Evolutionary conservation across 169 alveolate genomes (phyloP).

Genomic region (Plasmodium relictum): DNA sequence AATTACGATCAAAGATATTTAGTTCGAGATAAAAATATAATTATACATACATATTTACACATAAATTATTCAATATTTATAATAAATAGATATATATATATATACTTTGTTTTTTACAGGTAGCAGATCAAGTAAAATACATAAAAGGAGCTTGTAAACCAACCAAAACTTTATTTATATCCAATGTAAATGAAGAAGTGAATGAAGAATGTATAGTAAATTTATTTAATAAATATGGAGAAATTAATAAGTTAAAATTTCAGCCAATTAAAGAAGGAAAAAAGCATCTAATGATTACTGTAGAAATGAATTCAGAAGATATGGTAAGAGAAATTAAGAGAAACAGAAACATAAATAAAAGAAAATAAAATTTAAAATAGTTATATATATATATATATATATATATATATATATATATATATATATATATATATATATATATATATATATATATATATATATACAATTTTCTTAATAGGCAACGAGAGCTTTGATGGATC

Average conservation of each 20-base stretch:
- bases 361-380: not conserved
- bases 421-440: not conserved
- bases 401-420: not conserved
- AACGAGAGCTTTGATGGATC: slow-evolving; percentile 80
- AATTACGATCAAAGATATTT: slow-evolving; percentile 66
- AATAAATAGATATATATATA: slow-evolving; percentile 6
- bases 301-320: slow-evolving; percentile 64
- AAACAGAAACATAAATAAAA: not conserved
- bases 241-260: slow-evolving; percentile 59
- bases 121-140: slow-evolving; percentile 79
- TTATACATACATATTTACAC: not conserved
- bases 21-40: slow-evolving; percentile 21
- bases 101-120: slow-evolving; percentile 28
- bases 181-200: slow-evolving; percentile 79
- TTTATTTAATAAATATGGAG: slow-evolving; percentile 76
- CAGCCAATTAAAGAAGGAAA: slow-evolving; percentile 71
- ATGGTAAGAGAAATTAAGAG: slow-evolving; percentile 30
- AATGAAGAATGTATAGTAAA: slow-evolving; percentile 76
- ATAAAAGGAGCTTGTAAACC: slow-evolving; percentile 84
- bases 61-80: no score
- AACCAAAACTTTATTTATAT: slow-evolving; percentile 80
- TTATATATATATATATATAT: not conserved
- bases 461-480: slow-evolving; percentile 69
- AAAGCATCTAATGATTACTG: slow-evolving; percentile 31
- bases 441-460: not conserved